A percentile compares a stretch with the other conserved stretches of the same genome.
These are phyloP conservation scores for Fusarium buharicum DNA, from an alignment of 2,329 filamentous ascomycete genomes.

Conservation along the genomic window DNA sequence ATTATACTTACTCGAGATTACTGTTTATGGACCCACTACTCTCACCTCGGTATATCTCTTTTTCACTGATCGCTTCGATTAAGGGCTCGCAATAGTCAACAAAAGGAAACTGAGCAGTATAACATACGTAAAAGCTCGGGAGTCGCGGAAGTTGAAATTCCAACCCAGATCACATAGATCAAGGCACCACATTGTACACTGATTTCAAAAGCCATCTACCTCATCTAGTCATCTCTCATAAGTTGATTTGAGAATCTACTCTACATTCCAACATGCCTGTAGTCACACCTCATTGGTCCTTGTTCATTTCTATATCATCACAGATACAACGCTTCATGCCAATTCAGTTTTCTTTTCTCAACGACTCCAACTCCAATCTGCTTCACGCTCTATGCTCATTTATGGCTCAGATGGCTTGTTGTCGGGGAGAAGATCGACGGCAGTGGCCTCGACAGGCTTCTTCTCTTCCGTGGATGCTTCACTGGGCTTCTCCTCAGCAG, in stretches of 20 bases:
- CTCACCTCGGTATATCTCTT: no score
- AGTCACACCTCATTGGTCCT: constrained; percentile 18
- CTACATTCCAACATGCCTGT: constrained; percentile 29
- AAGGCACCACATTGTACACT: constrained; percentile 17
- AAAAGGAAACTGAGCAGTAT: no score
- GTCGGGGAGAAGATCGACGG: constrained; percentile 33
- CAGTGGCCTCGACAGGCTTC: constrained; percentile 36
- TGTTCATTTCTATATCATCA: constrained; percentile 21
- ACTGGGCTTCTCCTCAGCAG: constrained; percentile 21
- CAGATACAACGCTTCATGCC: constrained; percentile 13
- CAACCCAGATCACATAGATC: neutral
- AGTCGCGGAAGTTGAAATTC: no score
- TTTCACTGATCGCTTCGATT: no score
- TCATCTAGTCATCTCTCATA: constrained; percentile 36
- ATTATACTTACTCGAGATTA: no score
- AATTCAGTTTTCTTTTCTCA: constrained; percentile 5
- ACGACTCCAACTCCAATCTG: constrained; percentile 5
- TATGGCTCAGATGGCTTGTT: constrained; percentile 36
- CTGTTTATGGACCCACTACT: no score
- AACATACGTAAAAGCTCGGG: no score
- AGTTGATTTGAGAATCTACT: constrained; percentile 41
- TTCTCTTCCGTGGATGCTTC: constrained; percentile 22
- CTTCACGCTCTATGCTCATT: neutral
- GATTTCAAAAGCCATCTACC: constrained; percentile 21
- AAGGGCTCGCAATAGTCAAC: no score